Base-by-base conservation (phyloP, 371 early-diverging fungal species). In the Syncephalastrum sp. region DNA sequence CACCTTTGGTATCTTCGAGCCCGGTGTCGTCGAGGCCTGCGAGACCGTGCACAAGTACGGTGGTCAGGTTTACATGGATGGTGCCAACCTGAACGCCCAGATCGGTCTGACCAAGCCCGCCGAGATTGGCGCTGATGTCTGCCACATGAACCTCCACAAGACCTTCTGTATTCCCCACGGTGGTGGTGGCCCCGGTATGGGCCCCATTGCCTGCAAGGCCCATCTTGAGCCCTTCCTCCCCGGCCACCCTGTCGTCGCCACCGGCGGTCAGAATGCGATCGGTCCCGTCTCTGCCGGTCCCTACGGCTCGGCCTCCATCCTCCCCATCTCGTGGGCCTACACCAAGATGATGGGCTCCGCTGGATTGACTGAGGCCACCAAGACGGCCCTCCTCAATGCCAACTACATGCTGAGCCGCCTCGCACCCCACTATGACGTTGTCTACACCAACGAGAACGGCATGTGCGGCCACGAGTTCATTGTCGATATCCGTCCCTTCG, bases 11-110 rank as follows among this genome's bases (percentile, higher is more conserved):
- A 93, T 96, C 58, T 97, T 97, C 64, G 98, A 98, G 77, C 88
- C 89, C 47, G 89, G 87, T 54, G 89, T 97, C 27, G 64, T 80
- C 58, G 89, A 92, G 41, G 95, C 91, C 10, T 93, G 92, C 71
- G 76, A 93, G 48, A 84, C 96, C 56, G 85, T 98, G 25, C 98
- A 98, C 72, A 65, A 74, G 13, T 56, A 87, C 63, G 97, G 98
- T 63, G 98, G 98, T 50, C 95, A 95, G 72, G 97, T 97, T n/a
- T 98, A 98, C 77, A 91, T 98, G 91, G 98, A 98, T 68, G 98
- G 98, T 57, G 98, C 98, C 57, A 98, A 98, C 83, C 80, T 98
- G 85, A 98, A 98, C 66, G 98, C 98, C 5, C 97, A 97, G 76
- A 92, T 98, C 66, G 97, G 97, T 17, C 74, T 98, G 57, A 92